Evolutionary conservation across 75 land plant species (phyloP).

Genomic region (Cupressus sempervirens): DNA sequence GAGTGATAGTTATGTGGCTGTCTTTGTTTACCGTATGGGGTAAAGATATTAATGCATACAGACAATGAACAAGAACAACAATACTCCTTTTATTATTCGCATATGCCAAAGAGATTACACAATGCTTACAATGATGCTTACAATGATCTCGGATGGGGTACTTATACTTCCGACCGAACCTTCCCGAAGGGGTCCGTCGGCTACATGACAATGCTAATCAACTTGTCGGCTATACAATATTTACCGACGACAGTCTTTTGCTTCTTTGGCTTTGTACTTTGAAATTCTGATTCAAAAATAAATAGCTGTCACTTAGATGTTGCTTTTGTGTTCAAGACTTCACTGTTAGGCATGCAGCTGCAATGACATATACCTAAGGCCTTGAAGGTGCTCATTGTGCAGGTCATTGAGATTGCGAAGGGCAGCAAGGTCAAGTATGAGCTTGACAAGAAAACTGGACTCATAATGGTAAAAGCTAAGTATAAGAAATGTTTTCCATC

Average conservation of each 20-base stretch:
- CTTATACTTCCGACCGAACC: too few relatives aligned
- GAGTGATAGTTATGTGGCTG: not conserved
- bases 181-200: too few relatives aligned
- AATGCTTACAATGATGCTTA: too few relatives aligned
- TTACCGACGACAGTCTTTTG: too few relatives aligned
- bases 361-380: not conserved
- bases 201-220: too few relatives aligned
- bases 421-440: conserved; percentile 98
- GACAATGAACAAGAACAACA: too few relatives aligned
- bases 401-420: conserved; percentile 89
- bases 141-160: too few relatives aligned
- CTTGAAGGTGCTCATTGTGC: not conserved
- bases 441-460: conserved; percentile 84
- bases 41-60: too few relatives aligned
- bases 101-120: too few relatives aligned
- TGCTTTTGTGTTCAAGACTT: not conserved
- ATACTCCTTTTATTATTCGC: too few relatives aligned
- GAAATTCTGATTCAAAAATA: not conserved
- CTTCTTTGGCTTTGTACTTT: not conserved
- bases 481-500: not conserved
- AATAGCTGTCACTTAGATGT: not conserved
- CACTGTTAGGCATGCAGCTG: not conserved
- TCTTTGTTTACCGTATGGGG: too few relatives aligned
- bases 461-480: conserved; percentile 58
- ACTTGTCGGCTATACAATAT: too few relatives aligned